Conservation (phyloP, 139 green algal species). For the Prasinococcaceae sp. region DNA sequence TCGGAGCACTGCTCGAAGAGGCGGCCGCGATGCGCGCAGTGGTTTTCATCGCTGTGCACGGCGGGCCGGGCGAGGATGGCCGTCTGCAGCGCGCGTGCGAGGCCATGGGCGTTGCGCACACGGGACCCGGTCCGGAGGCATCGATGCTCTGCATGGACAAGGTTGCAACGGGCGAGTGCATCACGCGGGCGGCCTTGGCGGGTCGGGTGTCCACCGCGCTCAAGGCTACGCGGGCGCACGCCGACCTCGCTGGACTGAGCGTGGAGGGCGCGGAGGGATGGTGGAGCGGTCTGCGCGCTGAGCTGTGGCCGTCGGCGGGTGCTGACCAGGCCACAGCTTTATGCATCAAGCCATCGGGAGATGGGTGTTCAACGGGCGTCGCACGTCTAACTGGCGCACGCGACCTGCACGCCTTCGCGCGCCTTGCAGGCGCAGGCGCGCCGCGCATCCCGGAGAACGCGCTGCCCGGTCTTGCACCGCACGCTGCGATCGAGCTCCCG, state of each 20-base stretch:
- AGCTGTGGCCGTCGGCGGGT: no score
- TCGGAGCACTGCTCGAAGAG: constrained; percentile 22
- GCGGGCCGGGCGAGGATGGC: constrained; percentile 15
- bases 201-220: no score
- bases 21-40: constrained; percentile 22
- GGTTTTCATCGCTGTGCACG: constrained; percentile 29
- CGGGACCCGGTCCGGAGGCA: constrained; percentile 9
- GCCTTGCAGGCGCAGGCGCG: not conserved
- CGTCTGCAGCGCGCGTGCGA: constrained; percentile 10
- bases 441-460: constrained; percentile 9
- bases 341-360: constrained; percentile 30
- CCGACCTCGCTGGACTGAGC: no score
- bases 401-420: constrained; percentile 20
- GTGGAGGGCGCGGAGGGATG: no score
- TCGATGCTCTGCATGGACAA: constrained; percentile 20
- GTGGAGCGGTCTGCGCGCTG: no score
- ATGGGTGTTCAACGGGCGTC: constrained; percentile 34
- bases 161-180: constrained; percentile 1
- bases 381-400: constrained; percentile 14
- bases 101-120: constrained; percentile 7
- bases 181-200: no score
- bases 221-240: no score
- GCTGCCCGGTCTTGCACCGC: constrained; percentile 21
- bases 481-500: constrained; percentile 14
- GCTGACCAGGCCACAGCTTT: constrained; percentile 10